Percentiles rank a stretch among this genome's conserved stretches.
These are phyloP conservation scores for Sporothrix brasiliensis DNA, from an alignment of 2,329 filamentous ascomycete species.

Conservation along the genomic window DNA sequence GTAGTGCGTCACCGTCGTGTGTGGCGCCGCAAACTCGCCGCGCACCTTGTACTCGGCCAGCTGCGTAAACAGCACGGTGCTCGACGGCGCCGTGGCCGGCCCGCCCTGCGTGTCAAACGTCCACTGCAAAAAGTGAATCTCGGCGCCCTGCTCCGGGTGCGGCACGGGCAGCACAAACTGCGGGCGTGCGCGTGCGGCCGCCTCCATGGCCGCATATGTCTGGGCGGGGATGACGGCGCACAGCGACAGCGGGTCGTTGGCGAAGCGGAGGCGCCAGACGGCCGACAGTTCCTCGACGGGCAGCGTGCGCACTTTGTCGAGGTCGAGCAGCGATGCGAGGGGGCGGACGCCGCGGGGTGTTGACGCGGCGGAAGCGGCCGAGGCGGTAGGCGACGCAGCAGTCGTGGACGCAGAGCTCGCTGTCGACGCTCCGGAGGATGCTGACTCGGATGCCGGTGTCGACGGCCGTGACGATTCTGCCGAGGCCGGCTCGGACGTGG, in stretches of 20 bases:
- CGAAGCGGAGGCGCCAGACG: constrained; percentile 88
- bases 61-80: constrained; percentile 88
- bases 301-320: constrained; percentile 73
- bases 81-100: constrained; percentile 55
- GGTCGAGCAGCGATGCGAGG: constrained; percentile 66
- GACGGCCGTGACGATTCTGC: constrained; percentile 5
- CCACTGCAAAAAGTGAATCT: constrained; percentile 98
- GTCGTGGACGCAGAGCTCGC: background rate
- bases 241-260: constrained; percentile 70
- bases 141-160: constrained; percentile 68
- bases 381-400: background rate
- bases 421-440: background rate
- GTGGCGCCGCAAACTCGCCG: constrained; percentile 85
- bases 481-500: background rate
- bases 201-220: constrained; percentile 74
- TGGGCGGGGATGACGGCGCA: constrained; percentile 76
- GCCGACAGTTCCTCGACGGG: constrained; percentile 80
- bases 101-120: constrained; percentile 65
- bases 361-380: constrained; percentile 38
- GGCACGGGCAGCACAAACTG: constrained; percentile 90
- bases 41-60: constrained; percentile 90
- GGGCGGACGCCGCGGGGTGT: constrained; percentile 44
- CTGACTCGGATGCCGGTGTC: background rate
- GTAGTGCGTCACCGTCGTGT: constrained; percentile 93
- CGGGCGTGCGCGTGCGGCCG: constrained; percentile 72